These are phyloP conservation scores for Solanum corneliomulleri DNA, from an alignment of 257 asterid species.

Conservation along the genomic window DNA sequence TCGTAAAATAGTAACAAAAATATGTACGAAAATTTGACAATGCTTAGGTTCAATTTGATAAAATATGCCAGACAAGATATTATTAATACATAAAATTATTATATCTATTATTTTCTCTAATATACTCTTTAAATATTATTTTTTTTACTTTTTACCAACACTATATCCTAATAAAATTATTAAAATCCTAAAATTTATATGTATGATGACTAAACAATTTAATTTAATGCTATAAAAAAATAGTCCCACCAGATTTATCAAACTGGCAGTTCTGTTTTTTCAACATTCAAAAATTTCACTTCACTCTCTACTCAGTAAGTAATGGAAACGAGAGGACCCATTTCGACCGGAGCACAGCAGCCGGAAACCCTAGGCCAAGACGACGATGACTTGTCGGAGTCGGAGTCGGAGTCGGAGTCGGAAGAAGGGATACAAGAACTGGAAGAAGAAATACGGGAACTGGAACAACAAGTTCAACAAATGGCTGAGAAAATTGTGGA, in stretches of 20 bases:
- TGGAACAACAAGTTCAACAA: slow-evolving; percentile 37
- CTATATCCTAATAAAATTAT: background rate
- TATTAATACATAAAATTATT: no score
- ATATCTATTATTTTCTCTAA: background rate
- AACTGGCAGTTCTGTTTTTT: background rate
- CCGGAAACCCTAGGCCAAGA: background rate
- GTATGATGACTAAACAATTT: background rate
- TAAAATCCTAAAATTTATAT: background rate
- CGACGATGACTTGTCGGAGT: background rate
- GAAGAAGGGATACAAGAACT: background rate
- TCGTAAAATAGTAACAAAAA: no score
- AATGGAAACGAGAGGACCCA: background rate
- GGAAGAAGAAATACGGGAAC: slow-evolving; percentile 10
- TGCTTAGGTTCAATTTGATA: no score
- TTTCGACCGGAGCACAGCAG: background rate
- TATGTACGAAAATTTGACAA: no score
- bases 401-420: background rate
- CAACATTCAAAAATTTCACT: background rate
- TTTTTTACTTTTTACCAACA: no score
- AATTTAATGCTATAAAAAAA: no score
- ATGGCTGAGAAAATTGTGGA: slow-evolving; percentile 41
- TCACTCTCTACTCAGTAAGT: background rate
- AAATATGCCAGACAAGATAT: no score
- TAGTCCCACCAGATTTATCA: background rate
- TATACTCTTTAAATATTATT: no score